phyloP scores from a whole-genome alignment of 1,139 yeast species.

The Blastobotrys aristatus region DNA sequence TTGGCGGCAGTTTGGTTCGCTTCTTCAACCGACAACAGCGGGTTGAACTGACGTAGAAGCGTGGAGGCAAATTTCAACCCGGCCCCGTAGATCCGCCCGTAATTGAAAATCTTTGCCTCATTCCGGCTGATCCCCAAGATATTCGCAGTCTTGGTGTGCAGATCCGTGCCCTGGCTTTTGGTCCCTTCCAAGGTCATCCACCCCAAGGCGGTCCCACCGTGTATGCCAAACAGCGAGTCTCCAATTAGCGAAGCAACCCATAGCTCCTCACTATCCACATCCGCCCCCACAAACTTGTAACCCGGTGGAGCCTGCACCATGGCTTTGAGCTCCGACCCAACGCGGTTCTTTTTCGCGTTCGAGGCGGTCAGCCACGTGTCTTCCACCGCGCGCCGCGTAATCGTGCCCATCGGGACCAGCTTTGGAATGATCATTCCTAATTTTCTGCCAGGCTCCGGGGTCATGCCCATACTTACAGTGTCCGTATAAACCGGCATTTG shows the following conservation, averaged over 20 bases:
- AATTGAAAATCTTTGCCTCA: conserved; percentile 92
- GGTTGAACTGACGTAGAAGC: conserved; percentile 75
- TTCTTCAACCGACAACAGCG: conserved; percentile 58
- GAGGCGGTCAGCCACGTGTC: conserved; percentile 98
- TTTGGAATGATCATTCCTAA: conserved; percentile 80
- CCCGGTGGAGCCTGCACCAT: conserved; percentile 85
- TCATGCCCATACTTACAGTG: conserved; percentile 33
- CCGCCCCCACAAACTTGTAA: conserved; percentile 88
- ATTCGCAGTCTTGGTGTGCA: conserved; percentile 90
- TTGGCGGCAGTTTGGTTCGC: conserved; percentile 64
- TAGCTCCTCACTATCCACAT: conserved; percentile 95
- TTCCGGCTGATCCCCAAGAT: conserved; percentile 85
- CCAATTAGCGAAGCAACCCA: conserved; percentile 98
- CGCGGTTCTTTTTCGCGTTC: conserved; percentile 75
- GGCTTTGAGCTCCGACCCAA: conserved; percentile 92
- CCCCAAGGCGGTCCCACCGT: conserved; percentile 95
- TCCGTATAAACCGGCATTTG: conserved; percentile 73
- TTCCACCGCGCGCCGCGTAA: conserved; percentile 94
- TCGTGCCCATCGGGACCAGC: conserved; percentile 89
- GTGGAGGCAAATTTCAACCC: conserved; percentile 87
- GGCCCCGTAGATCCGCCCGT: conserved; percentile 97
- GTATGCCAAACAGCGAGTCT: conserved; percentile 80
- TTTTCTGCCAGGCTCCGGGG: conserved; percentile 17
- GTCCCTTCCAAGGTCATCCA: conserved; percentile 99
- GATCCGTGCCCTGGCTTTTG: conserved; percentile 82